Conservation (phyloP, 2,329 filamentous ascomycete genomes). For the Fusarium bactridioides region DNA sequence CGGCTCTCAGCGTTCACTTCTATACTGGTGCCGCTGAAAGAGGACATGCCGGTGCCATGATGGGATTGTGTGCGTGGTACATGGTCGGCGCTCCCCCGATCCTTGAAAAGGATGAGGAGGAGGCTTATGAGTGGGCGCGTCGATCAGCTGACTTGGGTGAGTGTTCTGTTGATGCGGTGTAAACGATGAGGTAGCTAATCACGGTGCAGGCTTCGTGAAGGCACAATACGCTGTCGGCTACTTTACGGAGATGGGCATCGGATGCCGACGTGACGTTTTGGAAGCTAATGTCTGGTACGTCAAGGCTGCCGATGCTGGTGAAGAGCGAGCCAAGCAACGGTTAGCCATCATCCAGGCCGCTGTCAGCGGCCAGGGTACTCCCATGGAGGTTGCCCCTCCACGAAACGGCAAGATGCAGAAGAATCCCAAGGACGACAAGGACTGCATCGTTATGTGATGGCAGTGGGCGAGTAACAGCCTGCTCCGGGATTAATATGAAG, state of each 20-base stretch:
- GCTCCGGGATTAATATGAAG: slow-evolving; percentile 15
- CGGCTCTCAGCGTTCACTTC: slow-evolving; percentile 94
- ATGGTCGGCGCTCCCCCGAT: slow-evolving; percentile 93
- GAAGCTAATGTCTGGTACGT: slow-evolving; percentile 99
- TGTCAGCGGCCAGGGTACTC: slow-evolving; percentile 64
- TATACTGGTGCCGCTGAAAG: slow-evolving; percentile 91
- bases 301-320: slow-evolving; percentile 89
- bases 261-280: slow-evolving; percentile 90
- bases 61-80: slow-evolving; percentile 99
- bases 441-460: slow-evolving; percentile 64
- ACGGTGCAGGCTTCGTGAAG: slow-evolving; percentile 64
- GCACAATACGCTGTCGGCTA: slow-evolving; percentile 97
- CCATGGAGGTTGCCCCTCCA: slow-evolving; percentile 65
- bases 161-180: slow-evolving; percentile 45
- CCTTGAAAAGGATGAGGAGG: slow-evolving; percentile 91
- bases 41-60: slow-evolving; percentile 89
- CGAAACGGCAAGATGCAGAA: slow-evolving; percentile 62
- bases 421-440: slow-evolving; percentile 59
- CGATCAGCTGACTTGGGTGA: slow-evolving; percentile 85
- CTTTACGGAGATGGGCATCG: slow-evolving; percentile 98
- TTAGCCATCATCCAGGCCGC: slow-evolving; percentile 87
- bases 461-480: not conserved
- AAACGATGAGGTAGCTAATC: slow-evolving; percentile 18
- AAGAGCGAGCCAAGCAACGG: slow-evolving; percentile 87
- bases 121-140: slow-evolving; percentile 95